phyloP scores from a whole-genome alignment of 371 early-diverging fungal genomes.

The Dinochytrium kinnereticum region DNA sequence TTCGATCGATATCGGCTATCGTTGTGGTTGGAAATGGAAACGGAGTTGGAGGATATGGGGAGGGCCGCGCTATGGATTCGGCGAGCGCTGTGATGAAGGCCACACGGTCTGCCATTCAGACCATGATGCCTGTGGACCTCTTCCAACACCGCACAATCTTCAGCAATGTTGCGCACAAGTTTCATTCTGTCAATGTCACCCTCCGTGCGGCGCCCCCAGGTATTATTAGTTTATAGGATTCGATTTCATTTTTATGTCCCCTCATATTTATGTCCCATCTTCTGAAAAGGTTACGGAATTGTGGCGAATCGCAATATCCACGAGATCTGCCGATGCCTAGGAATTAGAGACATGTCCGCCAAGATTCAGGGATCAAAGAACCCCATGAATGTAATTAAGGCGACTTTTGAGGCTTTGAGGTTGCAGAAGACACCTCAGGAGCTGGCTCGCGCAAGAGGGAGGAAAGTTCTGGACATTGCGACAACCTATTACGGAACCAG shows the following conservation, averaged over 20 bases:
- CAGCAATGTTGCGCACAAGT: constrained; percentile 87
- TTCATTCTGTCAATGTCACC: constrained; percentile 82
- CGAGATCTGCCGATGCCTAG: constrained; percentile 93
- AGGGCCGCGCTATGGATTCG: constrained; percentile 86
- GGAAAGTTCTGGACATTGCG: constrained; percentile 86
- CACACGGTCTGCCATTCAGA: constrained; percentile 84
- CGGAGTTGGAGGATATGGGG: constrained; percentile 94
- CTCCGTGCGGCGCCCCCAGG: constrained; percentile 91
- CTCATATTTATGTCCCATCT: neutral
- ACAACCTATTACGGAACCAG: constrained; percentile 51
- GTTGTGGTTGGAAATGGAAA: constrained; percentile 93
- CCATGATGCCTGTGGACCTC: constrained; percentile 81
- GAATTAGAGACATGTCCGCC: constrained; percentile 89
- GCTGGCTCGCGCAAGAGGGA: constrained; percentile 88
- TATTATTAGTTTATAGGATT: constrained; percentile 39
- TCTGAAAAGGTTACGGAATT: constrained; percentile 83
- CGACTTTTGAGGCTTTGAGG: constrained; percentile 90
- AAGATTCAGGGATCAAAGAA: constrained; percentile 93
- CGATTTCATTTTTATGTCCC: neutral
- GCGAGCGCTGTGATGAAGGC: constrained; percentile 89
- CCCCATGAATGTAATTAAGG: constrained; percentile 98
- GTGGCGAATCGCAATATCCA: constrained; percentile 92
- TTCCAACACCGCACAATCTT: constrained; percentile 95
- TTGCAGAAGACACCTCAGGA: constrained; percentile 84
- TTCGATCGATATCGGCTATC: constrained; percentile 76